phyloP scores from a whole-genome alignment of 495 filamentous ascomycete genomes.

The Penicillium alfredii region DNA sequence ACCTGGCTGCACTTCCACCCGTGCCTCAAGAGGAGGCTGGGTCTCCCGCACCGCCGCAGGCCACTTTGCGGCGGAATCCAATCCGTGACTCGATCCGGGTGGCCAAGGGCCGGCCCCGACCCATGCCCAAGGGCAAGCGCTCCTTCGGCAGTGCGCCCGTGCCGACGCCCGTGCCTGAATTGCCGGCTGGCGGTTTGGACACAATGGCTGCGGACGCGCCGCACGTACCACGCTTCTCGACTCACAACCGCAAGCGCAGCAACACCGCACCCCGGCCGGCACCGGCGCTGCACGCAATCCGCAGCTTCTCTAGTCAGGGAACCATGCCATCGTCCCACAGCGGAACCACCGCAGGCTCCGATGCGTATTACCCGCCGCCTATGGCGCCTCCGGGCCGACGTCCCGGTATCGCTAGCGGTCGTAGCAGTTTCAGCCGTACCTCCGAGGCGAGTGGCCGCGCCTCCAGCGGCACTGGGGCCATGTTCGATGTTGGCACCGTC shows the following conservation, averaged over 20 bases:
- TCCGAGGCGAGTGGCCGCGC: constrained; percentile 39
- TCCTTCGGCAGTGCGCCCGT: constrained; percentile 29
- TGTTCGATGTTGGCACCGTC: constrained; percentile 73
- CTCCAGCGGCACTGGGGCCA: constrained; percentile 31
- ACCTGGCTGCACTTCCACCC: constrained; percentile 53
- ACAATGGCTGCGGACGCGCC: constrained; percentile 67
- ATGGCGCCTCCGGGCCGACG: constrained; percentile 10
- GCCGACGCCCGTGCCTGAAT: constrained; percentile 30
- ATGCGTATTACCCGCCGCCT: constrained; percentile 44
- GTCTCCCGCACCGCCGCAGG: constrained; percentile 30
- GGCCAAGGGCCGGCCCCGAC: constrained; percentile 70
- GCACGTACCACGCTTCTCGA: constrained; percentile 67
- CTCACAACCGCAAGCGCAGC: constrained; percentile 76
- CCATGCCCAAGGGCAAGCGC: constrained; percentile 37
- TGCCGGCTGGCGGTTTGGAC: constrained; percentile 21
- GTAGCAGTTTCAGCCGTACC: constrained; percentile 38
- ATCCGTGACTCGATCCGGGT: constrained; percentile 89
- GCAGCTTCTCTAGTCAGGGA: constrained; percentile 65
- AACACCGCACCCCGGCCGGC: constrained; percentile 72
- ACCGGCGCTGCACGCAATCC: constrained; percentile 52
- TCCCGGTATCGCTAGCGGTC: constrained; percentile 30
- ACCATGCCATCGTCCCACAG: constrained; percentile 35
- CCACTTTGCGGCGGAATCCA: constrained; percentile 51
- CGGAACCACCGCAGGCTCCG: constrained; percentile 48
- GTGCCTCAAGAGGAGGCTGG: constrained; percentile 45